phyloP scores from a whole-genome alignment of 2,329 filamentous ascomycete species.

The Colletotrichum gigasporum region DNA sequence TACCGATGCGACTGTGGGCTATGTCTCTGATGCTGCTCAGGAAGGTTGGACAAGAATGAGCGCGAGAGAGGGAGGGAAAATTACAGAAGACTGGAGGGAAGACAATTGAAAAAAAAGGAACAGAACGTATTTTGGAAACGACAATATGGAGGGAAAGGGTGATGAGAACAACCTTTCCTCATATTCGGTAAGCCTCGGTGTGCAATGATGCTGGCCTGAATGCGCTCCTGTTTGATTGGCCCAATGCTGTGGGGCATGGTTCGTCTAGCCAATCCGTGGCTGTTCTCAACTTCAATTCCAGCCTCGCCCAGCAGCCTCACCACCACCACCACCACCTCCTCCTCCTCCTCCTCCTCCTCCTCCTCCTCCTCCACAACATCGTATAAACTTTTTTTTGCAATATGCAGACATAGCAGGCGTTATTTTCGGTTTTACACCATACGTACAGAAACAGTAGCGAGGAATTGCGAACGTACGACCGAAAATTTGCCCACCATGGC shows the following conservation, averaged over 20 bases:
- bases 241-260: neutral
- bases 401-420: neutral
- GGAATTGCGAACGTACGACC: neutral
- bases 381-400: too few relatives aligned
- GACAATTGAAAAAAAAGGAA: too few relatives aligned
- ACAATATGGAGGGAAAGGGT: neutral
- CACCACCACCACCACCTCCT: neutral
- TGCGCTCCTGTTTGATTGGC: neutral
- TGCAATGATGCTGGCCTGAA: neutral
- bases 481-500: conserved; percentile 27
- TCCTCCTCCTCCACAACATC: neutral
- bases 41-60: too few relatives aligned
- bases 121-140: too few relatives aligned
- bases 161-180: neutral
- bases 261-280: conserved; percentile 23
- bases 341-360: too few relatives aligned
- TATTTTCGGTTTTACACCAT: too few relatives aligned
- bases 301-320: conserved; percentile 22
- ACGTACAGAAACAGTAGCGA: neutral
- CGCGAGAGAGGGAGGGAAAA: too few relatives aligned
- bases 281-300: conserved; percentile 6
- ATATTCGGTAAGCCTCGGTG: neutral
- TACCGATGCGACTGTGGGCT: too few relatives aligned
- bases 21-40: too few relatives aligned
- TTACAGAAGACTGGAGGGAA: too few relatives aligned